phyloP scores from a whole-genome alignment of 2,329 filamentous ascomycete species.

The Sclerotiophoma versabilis region DNA sequence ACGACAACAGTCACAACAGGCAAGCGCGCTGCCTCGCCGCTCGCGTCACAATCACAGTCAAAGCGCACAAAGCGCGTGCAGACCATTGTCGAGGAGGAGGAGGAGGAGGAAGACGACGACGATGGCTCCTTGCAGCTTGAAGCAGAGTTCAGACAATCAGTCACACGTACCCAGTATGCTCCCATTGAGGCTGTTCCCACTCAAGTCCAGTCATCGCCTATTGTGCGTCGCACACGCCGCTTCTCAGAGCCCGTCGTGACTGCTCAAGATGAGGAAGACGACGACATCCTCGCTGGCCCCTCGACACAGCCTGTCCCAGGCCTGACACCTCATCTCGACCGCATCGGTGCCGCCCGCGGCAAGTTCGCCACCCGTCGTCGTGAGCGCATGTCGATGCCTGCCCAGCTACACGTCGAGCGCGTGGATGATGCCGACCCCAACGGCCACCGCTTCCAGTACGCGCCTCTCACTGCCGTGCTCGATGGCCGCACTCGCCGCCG shows the following conservation, averaged over 20 bases:
- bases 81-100: slow-evolving; percentile 18
- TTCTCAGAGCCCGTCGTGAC: slow-evolving; percentile 45
- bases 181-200: slow-evolving; percentile 19
- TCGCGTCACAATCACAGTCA: slow-evolving; percentile 31
- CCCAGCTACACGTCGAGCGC: slow-evolving; percentile 37
- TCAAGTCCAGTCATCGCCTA: slow-evolving; percentile 21
- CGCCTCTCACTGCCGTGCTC: slow-evolving; percentile 43
- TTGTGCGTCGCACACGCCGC: slow-evolving; percentile 37
- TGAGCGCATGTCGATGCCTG: slow-evolving; percentile 47
- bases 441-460: slow-evolving; percentile 42
- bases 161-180: slow-evolving; percentile 32
- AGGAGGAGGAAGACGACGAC: slow-evolving; percentile 34
- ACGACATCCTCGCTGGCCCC: slow-evolving; percentile 27
- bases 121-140: slow-evolving; percentile 37
- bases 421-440: slow-evolving; percentile 34
- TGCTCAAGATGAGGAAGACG: slow-evolving; percentile 26
- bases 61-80: slow-evolving; percentile 46
- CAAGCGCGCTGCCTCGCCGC: slow-evolving; percentile 43
- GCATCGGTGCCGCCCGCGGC: slow-evolving; percentile 34
- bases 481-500: slow-evolving; percentile 47
- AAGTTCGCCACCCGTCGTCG: slow-evolving; percentile 38
- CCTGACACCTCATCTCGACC: slow-evolving; percentile 44
- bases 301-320: slow-evolving; percentile 38
- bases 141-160: slow-evolving; percentile 42
- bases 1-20: slow-evolving; percentile 11